phyloP scores from a whole-genome alignment of 2,329 filamentous ascomycete genomes.

The Aureobasidium musti region DNA sequence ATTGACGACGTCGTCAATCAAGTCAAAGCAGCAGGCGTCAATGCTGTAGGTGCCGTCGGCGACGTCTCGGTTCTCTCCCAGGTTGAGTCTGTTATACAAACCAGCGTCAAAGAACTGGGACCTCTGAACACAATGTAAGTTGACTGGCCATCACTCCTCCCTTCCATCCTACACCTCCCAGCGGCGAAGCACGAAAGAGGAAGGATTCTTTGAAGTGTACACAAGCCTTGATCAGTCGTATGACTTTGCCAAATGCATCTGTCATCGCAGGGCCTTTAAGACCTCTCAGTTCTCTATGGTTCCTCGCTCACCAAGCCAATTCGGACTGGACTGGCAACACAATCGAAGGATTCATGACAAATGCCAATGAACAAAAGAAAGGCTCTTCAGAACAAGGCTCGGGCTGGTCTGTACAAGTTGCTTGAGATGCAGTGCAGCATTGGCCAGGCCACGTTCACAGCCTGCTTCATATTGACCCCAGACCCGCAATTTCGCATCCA shows the following conservation, averaged over 20 bases:
- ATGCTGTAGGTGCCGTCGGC: slow-evolving; percentile 58
- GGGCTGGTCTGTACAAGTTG: neutral
- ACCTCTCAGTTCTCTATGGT: too few relatives aligned
- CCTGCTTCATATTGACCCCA: neutral
- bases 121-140: slow-evolving; percentile 52
- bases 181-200: neutral
- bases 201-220: neutral
- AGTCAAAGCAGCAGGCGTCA: slow-evolving; percentile 55
- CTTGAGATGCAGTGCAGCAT: too few relatives aligned
- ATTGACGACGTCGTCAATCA: slow-evolving; percentile 57
- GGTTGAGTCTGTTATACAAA: slow-evolving; percentile 57
- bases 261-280: neutral
- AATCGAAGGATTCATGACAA: neutral
- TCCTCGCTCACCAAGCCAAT: neutral
- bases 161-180: too few relatives aligned
- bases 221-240: neutral
- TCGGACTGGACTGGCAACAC: neutral
- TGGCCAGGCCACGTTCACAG: too few relatives aligned
- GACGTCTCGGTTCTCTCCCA: slow-evolving; percentile 62
- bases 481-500: neutral
- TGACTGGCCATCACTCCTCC: neutral
- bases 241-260: neutral
- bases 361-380: neutral
- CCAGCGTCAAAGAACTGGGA: slow-evolving; percentile 56
- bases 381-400: neutral